These are phyloP conservation scores for Dactylellina haptotyla DNA, from an alignment of 2,329 filamentous ascomycete species.

Conservation along the genomic window DNA sequence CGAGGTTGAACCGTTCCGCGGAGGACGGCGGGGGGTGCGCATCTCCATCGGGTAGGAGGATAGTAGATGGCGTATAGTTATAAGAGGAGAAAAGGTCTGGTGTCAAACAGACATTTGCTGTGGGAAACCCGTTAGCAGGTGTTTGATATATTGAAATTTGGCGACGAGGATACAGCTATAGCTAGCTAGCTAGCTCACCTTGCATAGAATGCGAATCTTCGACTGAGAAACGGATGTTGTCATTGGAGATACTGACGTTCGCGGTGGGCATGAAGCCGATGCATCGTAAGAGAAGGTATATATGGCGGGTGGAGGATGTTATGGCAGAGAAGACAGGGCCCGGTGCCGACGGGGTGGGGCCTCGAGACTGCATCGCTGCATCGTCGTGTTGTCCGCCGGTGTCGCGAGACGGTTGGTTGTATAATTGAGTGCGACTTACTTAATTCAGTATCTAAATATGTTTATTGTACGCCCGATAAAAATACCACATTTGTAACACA, in stretches of 20 bases:
- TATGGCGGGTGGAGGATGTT: slow-evolving; percentile 78
- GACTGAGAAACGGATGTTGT: slow-evolving; percentile 86
- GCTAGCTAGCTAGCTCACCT: no score
- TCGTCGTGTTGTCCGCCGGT: not conserved
- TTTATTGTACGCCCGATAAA: no score
- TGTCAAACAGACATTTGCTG: slow-evolving; percentile 64
- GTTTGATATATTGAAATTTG: not conserved
- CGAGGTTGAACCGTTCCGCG: slow-evolving; percentile 57
- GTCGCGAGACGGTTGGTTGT: no score
- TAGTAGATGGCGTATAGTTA: slow-evolving; percentile 69
- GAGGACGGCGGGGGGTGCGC: slow-evolving; percentile 60
- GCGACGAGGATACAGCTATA: not conserved
- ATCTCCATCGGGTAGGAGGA: slow-evolving; percentile 58
- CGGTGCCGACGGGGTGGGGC: slow-evolving; percentile 44
- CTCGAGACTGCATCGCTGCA: slow-evolving; percentile 23
- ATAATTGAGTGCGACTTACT: no score
- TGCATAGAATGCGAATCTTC: slow-evolving; percentile 93
- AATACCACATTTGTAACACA: no score
- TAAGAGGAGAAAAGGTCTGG: slow-evolving; percentile 92
- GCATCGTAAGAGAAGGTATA: slow-evolving; percentile 72
- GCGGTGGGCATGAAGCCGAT: slow-evolving; percentile 69
- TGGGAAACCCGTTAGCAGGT: not conserved
- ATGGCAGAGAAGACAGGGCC: slow-evolving; percentile 76
- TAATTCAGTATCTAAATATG: no score
- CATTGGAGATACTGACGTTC: slow-evolving; percentile 79